Evolutionary conservation across 352 stramenopile species (phyloP).

Genomic region (Phytophthora vignae): DNA sequence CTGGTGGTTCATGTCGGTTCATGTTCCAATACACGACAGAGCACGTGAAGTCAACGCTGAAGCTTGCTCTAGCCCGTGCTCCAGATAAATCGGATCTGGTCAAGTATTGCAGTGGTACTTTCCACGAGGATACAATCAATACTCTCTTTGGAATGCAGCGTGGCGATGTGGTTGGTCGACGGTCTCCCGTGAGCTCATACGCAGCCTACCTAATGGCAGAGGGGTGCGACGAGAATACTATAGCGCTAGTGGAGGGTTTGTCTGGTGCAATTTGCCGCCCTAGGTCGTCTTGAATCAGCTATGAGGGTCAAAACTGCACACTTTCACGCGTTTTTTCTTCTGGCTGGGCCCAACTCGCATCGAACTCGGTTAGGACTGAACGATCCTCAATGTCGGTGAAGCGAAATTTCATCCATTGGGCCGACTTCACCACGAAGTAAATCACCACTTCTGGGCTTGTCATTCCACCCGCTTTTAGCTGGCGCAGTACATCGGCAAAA

Average conservation of each 20-base stretch:
- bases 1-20: neutral
- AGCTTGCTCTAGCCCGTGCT: neutral
- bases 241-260: neutral
- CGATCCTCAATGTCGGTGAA: neutral
- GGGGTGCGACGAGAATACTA: neutral
- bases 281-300: neutral
- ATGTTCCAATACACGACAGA: neutral
- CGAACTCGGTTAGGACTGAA: neutral
- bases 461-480: neutral
- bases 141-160: neutral
- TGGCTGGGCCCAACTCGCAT: neutral
- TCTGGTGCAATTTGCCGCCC: neutral
- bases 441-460: neutral
- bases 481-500: neutral
- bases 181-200: neutral
- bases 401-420: neutral
- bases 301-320: neutral
- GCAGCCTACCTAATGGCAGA: neutral
- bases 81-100: neutral
- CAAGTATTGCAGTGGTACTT: neutral
- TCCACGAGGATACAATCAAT: neutral
- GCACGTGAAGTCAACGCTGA: neutral
- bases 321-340: neutral
- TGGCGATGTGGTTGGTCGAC: neutral
- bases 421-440: neutral